Conservation (phyloP, 2,329 filamentous ascomycete species). For the Dactylonectria estremocensis region DNA sequence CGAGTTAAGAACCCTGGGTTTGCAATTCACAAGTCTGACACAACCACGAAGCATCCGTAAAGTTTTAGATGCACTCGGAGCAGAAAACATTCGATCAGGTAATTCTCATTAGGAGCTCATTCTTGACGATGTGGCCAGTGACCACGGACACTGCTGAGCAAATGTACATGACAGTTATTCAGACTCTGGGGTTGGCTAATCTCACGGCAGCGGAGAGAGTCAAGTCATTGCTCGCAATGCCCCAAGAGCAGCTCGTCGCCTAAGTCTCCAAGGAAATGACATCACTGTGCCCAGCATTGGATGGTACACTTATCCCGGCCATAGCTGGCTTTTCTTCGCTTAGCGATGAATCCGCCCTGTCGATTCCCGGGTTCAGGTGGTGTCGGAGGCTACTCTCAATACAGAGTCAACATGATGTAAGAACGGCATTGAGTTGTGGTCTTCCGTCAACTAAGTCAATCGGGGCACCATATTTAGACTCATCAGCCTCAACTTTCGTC, state of each 20-base stretch:
- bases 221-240: constrained; percentile 1
- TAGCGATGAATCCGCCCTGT: background rate
- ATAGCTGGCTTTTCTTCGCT: background rate
- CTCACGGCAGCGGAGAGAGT: constrained; percentile 2
- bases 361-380: constrained; percentile 3
- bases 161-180: background rate
- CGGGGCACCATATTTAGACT: constrained; percentile 9
- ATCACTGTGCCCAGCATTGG: constrained; percentile 7
- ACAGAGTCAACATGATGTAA: constrained; percentile 13
- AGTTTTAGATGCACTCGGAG: constrained; percentile 8
- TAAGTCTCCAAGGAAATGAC: constrained; percentile 8
- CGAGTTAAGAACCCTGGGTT: no score
- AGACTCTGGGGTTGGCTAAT: background rate
- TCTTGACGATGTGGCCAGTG: constrained; percentile 15
- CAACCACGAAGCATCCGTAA: background rate
- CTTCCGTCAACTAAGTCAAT: background rate
- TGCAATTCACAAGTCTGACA: background rate
- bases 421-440: background rate
- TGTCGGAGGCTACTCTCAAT: constrained; percentile 2
- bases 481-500: constrained; percentile 9
- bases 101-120: constrained; percentile 4
- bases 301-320: constrained; percentile 6
- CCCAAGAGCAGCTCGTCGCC: constrained; percentile 8
- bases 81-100: constrained; percentile 11
- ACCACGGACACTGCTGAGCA: background rate